Percentiles rank a stretch among this genome's conserved stretches.
These are phyloP conservation scores for Umbelopsis vinacea DNA, from an alignment of 192 early-diverging fungal genomes.

Conservation along the genomic window DNA sequence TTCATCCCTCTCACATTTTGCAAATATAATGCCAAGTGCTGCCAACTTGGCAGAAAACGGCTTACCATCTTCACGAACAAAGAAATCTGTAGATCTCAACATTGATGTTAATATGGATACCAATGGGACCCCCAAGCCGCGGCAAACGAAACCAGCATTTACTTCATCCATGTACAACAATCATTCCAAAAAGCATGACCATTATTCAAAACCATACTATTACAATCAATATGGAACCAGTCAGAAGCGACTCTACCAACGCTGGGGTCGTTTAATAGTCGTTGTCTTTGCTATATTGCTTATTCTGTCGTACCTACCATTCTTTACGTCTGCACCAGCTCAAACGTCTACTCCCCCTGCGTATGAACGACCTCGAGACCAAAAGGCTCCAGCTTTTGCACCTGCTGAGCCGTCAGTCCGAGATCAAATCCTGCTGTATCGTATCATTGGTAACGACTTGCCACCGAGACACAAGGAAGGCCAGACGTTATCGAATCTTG, in stretches of 20 bases:
- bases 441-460: conserved; percentile 66
- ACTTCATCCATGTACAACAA: conserved; percentile 18
- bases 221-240: conserved; percentile 12
- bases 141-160: not conserved
- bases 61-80: conserved; percentile 10
- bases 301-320: conserved; percentile 15
- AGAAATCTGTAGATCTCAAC: not conserved
- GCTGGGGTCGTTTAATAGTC: not conserved
- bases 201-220: conserved; percentile 14
- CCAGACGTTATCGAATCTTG: conserved; percentile 62
- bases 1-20: not conserved
- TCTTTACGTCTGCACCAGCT: not conserved
- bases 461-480: conserved; percentile 65
- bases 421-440: conserved; percentile 53
- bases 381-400: not conserved
- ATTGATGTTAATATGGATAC: conserved; percentile 7
- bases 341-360: not conserved
- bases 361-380: not conserved
- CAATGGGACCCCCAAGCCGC: not conserved
- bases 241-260: not conserved
- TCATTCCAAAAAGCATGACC: conserved; percentile 13
- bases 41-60: conserved; percentile 21
- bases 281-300: conserved; percentile 3
- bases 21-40: conserved; percentile 22
- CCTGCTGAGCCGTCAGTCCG: not conserved